A percentile compares a stretch with the other conserved stretches of the same genome.
Conservation (phyloP, 2,329 filamentous ascomycete species). For the Diaporthe longicolla region DNA sequence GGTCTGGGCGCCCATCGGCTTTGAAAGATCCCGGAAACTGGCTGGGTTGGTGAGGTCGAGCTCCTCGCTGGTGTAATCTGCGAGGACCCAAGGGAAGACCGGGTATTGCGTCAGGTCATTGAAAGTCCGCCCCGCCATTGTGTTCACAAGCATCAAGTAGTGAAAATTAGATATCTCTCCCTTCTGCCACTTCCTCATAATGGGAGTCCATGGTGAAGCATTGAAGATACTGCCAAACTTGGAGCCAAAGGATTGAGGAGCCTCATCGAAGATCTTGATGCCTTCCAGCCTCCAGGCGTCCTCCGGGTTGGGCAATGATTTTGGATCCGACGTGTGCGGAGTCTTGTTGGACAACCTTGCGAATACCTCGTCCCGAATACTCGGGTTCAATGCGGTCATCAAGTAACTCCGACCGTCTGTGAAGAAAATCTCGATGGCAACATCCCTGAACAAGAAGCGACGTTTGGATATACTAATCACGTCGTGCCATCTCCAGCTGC, state of each 20-base stretch:
- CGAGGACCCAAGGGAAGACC: constrained; percentile 96
- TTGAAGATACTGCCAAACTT: constrained; percentile 96
- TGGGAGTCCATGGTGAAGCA: constrained; percentile 82
- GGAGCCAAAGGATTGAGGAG: constrained; percentile 78
- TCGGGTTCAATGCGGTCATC: constrained; percentile 83
- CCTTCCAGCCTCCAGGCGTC: constrained; percentile 94
- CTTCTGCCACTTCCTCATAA: constrained; percentile 90
- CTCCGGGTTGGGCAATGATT: constrained; percentile 81
- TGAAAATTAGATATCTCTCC: constrained; percentile 99
- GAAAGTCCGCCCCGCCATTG: constrained; percentile 95
- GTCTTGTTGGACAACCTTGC: constrained; percentile 82
- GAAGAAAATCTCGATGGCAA: constrained; percentile 97
- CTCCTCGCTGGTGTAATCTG: constrained; percentile 95
- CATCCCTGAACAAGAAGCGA: constrained; percentile 93
- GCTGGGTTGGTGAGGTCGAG: constrained; percentile 87
- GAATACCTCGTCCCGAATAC: constrained; percentile 84
- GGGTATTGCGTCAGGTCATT: constrained; percentile 99
- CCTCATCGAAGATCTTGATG: constrained; percentile 75
- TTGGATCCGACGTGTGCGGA: constrained; percentile 81
- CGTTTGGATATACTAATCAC: constrained; percentile 96
- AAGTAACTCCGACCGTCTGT: constrained; percentile 96
- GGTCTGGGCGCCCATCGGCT: constrained; percentile 96
- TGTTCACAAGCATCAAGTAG: constrained; percentile 98
- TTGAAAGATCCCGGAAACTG: constrained; percentile 91
- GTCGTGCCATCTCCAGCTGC: constrained; percentile 94